Evolutionary conservation across 2,329 filamentous ascomycete species (phyloP).

Genomic region (Aspergillus pseudoterreus): DNA sequence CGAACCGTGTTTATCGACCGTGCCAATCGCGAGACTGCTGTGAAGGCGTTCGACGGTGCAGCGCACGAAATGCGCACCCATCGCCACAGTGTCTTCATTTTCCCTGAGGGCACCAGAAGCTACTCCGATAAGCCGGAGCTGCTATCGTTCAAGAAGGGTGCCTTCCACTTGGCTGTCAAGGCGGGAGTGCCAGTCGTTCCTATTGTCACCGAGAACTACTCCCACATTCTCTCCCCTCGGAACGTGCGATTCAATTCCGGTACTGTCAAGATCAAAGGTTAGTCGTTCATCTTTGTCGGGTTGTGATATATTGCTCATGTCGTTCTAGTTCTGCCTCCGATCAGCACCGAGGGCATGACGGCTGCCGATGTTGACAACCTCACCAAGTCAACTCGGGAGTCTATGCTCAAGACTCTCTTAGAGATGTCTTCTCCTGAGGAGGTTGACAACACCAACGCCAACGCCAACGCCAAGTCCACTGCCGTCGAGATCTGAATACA

Average conservation of each 20-base stretch:
- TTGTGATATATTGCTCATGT: slow-evolving; percentile 4
- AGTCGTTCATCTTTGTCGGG: slow-evolving; percentile 13
- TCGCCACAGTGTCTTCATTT: slow-evolving; percentile 58
- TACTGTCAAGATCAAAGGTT: slow-evolving; percentile 71
- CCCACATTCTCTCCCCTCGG: slow-evolving; percentile 65
- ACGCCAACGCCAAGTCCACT: slow-evolving; percentile 23
- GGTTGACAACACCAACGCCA: slow-evolving; percentile 14
- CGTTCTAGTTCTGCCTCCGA: slow-evolving; percentile 70
- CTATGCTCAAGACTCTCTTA: slow-evolving; percentile 65
- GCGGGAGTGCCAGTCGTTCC: slow-evolving; percentile 91
- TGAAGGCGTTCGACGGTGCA: slow-evolving; percentile 80
- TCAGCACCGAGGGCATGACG: slow-evolving; percentile 70
- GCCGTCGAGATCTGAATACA: slow-evolving; percentile 33
- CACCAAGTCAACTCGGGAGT: slow-evolving; percentile 62
- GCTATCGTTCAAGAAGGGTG: slow-evolving; percentile 98
- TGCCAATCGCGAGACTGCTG: slow-evolving; percentile 74
- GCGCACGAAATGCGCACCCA: slow-evolving; percentile 71
- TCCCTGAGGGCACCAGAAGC: slow-evolving; percentile 81
- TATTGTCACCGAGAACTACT: slow-evolving; percentile 75
- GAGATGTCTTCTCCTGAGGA: slow-evolving; percentile 36
- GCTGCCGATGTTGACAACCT: slow-evolving; percentile 74
- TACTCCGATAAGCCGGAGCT: slow-evolving; percentile 78
- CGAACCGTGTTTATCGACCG: slow-evolving; percentile 96
- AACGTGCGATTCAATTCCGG: slow-evolving; percentile 64
- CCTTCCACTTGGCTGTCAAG: slow-evolving; percentile 92